Percentiles rank a stretch among this genome's conserved stretches.
Conservation (phyloP, 1,284 basidiomycete genomes). For the Ceratobasidium theobromae region DNA sequence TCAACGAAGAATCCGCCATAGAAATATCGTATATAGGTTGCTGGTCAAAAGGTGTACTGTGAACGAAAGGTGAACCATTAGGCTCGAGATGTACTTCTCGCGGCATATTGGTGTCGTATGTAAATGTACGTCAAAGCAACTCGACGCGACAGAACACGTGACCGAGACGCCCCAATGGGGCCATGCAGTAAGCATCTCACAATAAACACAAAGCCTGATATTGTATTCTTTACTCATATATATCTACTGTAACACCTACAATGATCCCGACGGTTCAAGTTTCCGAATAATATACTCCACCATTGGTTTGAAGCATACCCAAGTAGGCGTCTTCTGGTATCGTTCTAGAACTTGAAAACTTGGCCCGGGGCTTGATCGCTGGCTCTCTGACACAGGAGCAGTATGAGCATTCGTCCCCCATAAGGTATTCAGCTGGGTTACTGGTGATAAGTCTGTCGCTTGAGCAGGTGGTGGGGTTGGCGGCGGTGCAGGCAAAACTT, state of each 20-base stretch:
- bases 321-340: conserved; percentile 64
- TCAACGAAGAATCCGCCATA: not conserved
- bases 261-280: too few relatives aligned
- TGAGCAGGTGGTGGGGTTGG: not conserved
- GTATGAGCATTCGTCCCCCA: conserved; percentile 35
- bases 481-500: not conserved
- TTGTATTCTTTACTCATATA: too few relatives aligned
- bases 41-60: not conserved
- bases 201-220: too few relatives aligned
- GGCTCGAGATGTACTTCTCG: conserved; percentile 28
- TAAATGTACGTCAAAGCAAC: not conserved
- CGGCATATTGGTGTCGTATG: conserved; percentile 4
- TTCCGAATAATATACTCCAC: conserved; percentile 41
- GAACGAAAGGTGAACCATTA: conserved; percentile 26
- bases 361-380: conserved; percentile 34
- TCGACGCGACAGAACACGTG: conserved; percentile 19
- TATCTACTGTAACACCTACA: too few relatives aligned
- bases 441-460: conserved; percentile 26
- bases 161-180: not conserved
- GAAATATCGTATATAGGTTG: not conserved
- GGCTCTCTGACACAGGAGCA: conserved; percentile 36
- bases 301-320: conserved; percentile 60
- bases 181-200: too few relatives aligned
- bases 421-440: conserved; percentile 38
- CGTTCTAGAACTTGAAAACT: conserved; percentile 53